Percentiles rank a stretch among this genome's conserved stretches.
These are phyloP conservation scores for Fusarium sp. DNA, from an alignment of 2,329 filamentous ascomycete species.

Conservation along the genomic window DNA sequence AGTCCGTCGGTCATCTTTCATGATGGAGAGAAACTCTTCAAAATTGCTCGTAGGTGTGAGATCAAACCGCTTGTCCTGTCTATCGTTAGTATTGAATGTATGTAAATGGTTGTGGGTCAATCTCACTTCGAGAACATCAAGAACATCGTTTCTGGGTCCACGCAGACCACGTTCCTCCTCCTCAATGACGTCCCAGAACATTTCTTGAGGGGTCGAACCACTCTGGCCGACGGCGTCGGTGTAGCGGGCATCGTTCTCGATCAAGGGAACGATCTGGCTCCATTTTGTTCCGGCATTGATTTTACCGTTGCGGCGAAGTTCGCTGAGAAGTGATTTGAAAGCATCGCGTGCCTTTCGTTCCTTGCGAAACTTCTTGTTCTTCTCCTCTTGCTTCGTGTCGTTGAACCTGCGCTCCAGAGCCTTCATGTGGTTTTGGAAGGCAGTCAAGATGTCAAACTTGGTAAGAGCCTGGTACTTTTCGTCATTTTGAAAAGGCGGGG, in stretches of 20 bases:
- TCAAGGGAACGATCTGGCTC: conserved; percentile 79
- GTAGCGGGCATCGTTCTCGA: conserved; percentile 87
- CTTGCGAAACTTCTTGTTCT: conserved; percentile 80
- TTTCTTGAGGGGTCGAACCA: conserved; percentile 86
- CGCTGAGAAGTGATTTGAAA: conserved; percentile 78
- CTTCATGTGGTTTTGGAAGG: conserved; percentile 96
- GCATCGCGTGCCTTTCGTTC: conserved; percentile 89
- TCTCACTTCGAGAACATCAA: conserved; percentile 88
- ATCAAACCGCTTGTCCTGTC: conserved; percentile 89
- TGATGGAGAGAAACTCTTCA: conserved; percentile 85
- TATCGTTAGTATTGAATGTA: conserved; percentile 21
- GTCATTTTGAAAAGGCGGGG: conserved; percentile 80
- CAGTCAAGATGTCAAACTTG: conserved; percentile 89
- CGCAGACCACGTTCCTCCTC: conserved; percentile 92
- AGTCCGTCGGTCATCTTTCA: conserved; percentile 89
- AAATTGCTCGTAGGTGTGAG: conserved; percentile 86
- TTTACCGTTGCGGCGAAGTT: conserved; percentile 79
- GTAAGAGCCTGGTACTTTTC: conserved; percentile 87
- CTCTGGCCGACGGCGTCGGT: conserved; percentile 82
- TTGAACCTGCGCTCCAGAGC: conserved; percentile 91
- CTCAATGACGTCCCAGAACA: conserved; percentile 96
- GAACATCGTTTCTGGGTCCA: conserved; percentile 81
- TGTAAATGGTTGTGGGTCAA: not conserved
- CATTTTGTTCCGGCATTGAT: conserved; percentile 93
- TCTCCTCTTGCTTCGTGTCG: conserved; percentile 87